Evolutionary conservation across 768 basidiomycete species (phyloP), one percentile per base, ranked within the genome.

Genomic region (Leccinellum rugosiceps): DNA sequence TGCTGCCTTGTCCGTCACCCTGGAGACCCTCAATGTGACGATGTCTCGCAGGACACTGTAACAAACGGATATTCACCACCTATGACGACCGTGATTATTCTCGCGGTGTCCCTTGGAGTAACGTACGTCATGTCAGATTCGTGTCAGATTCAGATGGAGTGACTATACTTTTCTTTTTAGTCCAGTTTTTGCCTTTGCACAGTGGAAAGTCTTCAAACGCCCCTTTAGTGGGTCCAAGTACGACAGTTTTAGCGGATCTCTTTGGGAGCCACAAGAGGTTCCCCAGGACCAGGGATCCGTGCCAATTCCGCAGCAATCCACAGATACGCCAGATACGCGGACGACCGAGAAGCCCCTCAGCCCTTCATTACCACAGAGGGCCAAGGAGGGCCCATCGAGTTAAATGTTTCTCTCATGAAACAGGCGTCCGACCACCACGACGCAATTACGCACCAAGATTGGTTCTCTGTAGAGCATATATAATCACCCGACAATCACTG

Each of bases 31-130:
- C 15, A 21, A 30, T 19, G 50, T 25, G 49, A 17, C 43, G 50
- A 11, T 23, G 26, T 11, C 48, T 21, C 56, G 49, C 60, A 85
- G 83, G 80, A 83, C 59, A 77, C 82, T 32, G 60, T 79, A 30
- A 65, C 66, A 32, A 69, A 71, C 46, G 78, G 78, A 3, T 87
- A 86, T 64, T 70, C 76, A 9, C 84, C 87, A 30, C 73, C 80
- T 2, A 59, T 76, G 32, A 67, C 72, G 14, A 84, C 83, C 1
- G 74, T 80, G 53, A 74, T 87, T 53, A 69, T 83, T 35, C 54
- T 88, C 19, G 80, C 73, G 14, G 74, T 75, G 17, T 87, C 87
- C 3, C 63, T 88, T 35, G 81, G 63, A 15, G 63, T 83, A 15
- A 84, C 77, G 85, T 88, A 67, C 57, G 85, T 76, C 15, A 19